Percentiles rank a stretch among this genome's conserved stretches.
Evolutionary conservation across 2,329 filamentous ascomycete species (phyloP).

Genomic region (Trichoderma breve): DNA sequence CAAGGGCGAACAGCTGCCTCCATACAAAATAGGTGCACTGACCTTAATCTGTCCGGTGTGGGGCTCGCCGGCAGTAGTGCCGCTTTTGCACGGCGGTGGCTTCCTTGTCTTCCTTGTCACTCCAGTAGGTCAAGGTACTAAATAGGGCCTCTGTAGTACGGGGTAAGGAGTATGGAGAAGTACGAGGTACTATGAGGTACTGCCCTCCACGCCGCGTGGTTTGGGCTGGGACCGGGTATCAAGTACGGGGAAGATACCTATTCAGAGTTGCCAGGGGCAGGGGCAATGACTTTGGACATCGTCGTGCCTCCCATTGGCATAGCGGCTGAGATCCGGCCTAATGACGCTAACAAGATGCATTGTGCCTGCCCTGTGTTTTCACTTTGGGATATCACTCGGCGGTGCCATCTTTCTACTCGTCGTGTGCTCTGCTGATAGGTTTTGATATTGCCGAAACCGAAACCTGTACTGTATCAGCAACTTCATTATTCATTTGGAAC

Average conservation of each 20-base stretch:
- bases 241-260: background rate
- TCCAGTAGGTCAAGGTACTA: background rate
- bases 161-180: constrained; percentile 8
- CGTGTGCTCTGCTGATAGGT: background rate
- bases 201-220: background rate
- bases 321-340: constrained; percentile 16
- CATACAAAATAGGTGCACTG: background rate
- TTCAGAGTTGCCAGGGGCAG: background rate
- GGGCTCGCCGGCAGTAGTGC: constrained; percentile 17
- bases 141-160: background rate
- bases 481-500: background rate
- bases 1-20: constrained; percentile 2
- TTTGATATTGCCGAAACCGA: background rate
- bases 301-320: background rate
- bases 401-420: background rate
- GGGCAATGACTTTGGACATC: background rate
- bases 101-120: background rate
- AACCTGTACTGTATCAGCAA: background rate
- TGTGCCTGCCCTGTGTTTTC: background rate
- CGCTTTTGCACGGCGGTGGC: constrained; percentile 17
- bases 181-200: background rate
- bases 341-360: background rate
- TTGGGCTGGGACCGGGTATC: background rate
- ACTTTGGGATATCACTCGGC: background rate
- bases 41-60: constrained; percentile 14